These are phyloP conservation scores for Phytophthora citricola DNA, from an alignment of 352 stramenopile species.

Conservation along the genomic window DNA sequence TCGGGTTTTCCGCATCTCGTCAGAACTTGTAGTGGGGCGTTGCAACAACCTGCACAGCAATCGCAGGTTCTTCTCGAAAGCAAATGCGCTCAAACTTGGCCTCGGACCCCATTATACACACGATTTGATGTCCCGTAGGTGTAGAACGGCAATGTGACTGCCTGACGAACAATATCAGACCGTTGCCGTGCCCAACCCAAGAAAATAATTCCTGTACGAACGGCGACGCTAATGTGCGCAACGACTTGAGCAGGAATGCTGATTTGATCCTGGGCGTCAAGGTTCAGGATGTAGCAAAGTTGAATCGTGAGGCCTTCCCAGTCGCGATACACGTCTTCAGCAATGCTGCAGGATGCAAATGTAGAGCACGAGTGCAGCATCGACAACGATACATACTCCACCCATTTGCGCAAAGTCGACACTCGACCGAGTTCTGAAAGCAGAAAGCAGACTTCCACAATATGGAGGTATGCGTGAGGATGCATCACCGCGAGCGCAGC, in stretches of 20 bases:
- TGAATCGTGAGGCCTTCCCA: slow-evolving; percentile 87
- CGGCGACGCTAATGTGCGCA: slow-evolving; percentile 66
- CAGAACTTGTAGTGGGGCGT: slow-evolving; percentile 5
- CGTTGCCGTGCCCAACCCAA: slow-evolving; percentile 76
- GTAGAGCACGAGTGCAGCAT: slow-evolving; percentile 85
- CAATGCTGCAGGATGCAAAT: slow-evolving; percentile 79
- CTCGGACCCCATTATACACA: slow-evolving; percentile 15
- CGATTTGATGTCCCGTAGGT: slow-evolving; percentile 23
- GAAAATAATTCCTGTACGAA: slow-evolving; percentile 79
- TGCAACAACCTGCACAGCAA: slow-evolving; percentile 62
- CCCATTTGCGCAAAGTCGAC: slow-evolving; percentile 75
- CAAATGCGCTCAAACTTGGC: slow-evolving; percentile 59
- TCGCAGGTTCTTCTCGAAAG: slow-evolving; percentile 65
- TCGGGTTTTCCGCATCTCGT: slow-evolving; percentile 24
- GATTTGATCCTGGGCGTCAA: slow-evolving; percentile 68
- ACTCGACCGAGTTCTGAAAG: slow-evolving; percentile 65
- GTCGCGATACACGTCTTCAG: slow-evolving; percentile 80
- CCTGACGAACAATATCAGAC: slow-evolving; percentile 67
- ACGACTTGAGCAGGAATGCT: slow-evolving; percentile 56
- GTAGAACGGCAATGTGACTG: slow-evolving; percentile 69
- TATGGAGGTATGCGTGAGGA: slow-evolving; percentile 82
- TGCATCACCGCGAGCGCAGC: slow-evolving; percentile 80
- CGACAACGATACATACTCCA: slow-evolving; percentile 80
- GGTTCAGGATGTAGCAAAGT: slow-evolving; percentile 77
- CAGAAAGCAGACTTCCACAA: slow-evolving; percentile 84